Evolutionary conservation across 495 filamentous ascomycete species (phyloP).

Genomic region (Penicillium bovifimosum): DNA sequence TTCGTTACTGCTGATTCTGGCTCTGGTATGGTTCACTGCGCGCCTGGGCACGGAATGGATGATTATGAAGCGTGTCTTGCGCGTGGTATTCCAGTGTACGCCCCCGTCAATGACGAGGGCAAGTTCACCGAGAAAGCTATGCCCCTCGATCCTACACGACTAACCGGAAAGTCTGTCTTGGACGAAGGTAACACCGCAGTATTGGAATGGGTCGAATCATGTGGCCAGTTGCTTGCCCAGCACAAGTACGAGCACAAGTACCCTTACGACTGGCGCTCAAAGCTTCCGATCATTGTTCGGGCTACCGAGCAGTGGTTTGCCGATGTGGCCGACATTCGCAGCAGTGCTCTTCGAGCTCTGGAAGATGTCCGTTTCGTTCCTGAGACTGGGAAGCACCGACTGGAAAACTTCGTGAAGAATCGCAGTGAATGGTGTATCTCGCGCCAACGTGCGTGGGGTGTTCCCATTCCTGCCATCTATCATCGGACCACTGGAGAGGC

Average conservation of each 20-base stretch:
- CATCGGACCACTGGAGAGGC: conserved; percentile 59
- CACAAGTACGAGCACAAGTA: conserved; percentile 84
- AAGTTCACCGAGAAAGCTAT: conserved; percentile 70
- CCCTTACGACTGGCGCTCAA: conserved; percentile 96
- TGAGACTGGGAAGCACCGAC: conserved; percentile 58
- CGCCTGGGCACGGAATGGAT: conserved; percentile 93
- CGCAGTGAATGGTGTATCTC: conserved; percentile 98
- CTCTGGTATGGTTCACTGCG: conserved; percentile 87
- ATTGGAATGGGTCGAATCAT: conserved; percentile 54
- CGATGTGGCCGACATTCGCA: conserved; percentile 77
- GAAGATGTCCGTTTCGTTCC: conserved; percentile 74
- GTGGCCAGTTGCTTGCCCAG: conserved; percentile 52
- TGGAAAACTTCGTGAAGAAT: conserved; percentile 78
- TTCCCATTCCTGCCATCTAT: conserved; percentile 91
- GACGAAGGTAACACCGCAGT: conserved; percentile 62
- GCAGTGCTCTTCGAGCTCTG: conserved; percentile 60
- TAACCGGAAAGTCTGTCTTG: conserved; percentile 59
- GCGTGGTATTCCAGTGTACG: conserved; percentile 60
- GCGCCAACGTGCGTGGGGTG: conserved; percentile 93
- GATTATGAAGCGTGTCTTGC: conserved; percentile 80
- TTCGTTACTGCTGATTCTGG: conserved; percentile 87
- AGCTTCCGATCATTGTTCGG: conserved; percentile 80
- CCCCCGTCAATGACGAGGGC: conserved; percentile 78
- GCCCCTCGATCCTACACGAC: conserved; percentile 53
- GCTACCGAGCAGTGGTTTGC: conserved; percentile 98